Percentiles rank a stretch among this genome's conserved stretches.
These are phyloP conservation scores for Gamsiella multidivaricata DNA, from an alignment of 192 early-diverging fungal genomes.

Conservation along the genomic window DNA sequence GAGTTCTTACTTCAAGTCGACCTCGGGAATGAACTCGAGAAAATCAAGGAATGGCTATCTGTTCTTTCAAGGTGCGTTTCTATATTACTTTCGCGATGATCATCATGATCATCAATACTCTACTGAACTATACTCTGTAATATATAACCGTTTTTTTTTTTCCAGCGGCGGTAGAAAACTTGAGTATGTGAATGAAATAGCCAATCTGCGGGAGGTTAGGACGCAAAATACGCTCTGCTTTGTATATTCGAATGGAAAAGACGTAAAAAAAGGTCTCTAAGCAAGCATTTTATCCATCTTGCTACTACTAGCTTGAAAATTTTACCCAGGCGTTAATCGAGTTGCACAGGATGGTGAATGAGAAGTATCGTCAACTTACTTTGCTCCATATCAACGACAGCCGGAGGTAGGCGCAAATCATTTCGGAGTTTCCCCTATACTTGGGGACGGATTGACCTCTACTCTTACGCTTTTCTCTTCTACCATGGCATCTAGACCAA, in stretches of 20 bases:
- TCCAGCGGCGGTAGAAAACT: background rate
- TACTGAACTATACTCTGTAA: too few relatives aligned
- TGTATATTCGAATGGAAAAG: too few relatives aligned
- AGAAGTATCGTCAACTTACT: constrained; percentile 10
- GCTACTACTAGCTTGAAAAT: background rate
- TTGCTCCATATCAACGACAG: constrained; percentile 20
- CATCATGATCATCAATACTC: too few relatives aligned
- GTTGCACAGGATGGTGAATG: constrained; percentile 1
- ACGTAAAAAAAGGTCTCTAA: too few relatives aligned
- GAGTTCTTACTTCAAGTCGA: background rate
- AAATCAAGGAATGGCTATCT: background rate
- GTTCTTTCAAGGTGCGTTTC: background rate
- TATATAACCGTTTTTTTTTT: too few relatives aligned
- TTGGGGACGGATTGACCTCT: background rate
- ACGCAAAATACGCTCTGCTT: too few relatives aligned
- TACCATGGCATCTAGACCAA: too few relatives aligned
- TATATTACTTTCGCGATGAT: too few relatives aligned
- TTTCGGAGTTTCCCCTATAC: too few relatives aligned
- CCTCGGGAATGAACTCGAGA: background rate
- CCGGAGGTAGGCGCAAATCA: constrained; percentile 1
- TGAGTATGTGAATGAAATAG: background rate
- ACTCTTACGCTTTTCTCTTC: background rate
- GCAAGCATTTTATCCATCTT: too few relatives aligned
- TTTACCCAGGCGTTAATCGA: constrained; percentile 1
- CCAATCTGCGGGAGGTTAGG: background rate